Conservation (phyloP, 441 rosid genomes). For the Breynia disticha region DNA sequence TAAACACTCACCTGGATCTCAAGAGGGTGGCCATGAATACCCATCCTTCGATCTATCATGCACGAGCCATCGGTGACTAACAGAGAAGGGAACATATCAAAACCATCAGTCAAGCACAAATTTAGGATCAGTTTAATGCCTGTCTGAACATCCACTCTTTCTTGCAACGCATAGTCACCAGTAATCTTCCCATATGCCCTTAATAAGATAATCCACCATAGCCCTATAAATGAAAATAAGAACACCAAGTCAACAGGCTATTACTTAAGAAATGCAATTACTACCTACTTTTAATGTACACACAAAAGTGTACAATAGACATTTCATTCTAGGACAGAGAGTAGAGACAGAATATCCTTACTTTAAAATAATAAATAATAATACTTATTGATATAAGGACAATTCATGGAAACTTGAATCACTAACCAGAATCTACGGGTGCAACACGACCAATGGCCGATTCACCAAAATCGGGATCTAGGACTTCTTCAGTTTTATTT, state of each 20-base stretch:
- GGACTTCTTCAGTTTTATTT: constrained; percentile 62
- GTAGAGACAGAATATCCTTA: constrained; percentile 7
- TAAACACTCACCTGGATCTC: constrained; percentile 79
- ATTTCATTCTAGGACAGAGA: not conserved
- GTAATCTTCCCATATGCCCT: constrained; percentile 90
- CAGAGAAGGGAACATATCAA: constrained; percentile 90
- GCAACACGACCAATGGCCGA: constrained; percentile 98
- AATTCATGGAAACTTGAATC: constrained; percentile 7
- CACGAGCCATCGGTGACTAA: constrained; percentile 94
- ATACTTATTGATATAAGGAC: not conserved
- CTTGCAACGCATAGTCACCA: constrained; percentile 82
- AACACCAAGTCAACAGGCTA: constrained; percentile 14
- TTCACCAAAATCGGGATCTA: constrained; percentile 97
- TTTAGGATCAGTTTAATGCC: constrained; percentile 78
- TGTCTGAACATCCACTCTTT: constrained; percentile 87
- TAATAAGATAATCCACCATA: constrained; percentile 94
- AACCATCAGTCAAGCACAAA: constrained; percentile 80
- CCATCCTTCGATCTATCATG: constrained; percentile 95
- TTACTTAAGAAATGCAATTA: constrained; percentile 8
- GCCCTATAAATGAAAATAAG: constrained; percentile 35
- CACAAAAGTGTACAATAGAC: constrained; percentile 12
- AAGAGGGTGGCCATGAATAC: constrained; percentile 93
- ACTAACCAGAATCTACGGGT: constrained; percentile 91
- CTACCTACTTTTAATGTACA: constrained; percentile 12
- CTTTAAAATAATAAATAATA: not conserved